Evolutionary conservation across 441 rosid species (phyloP).

Genomic region (Corymbia citriodora): DNA sequence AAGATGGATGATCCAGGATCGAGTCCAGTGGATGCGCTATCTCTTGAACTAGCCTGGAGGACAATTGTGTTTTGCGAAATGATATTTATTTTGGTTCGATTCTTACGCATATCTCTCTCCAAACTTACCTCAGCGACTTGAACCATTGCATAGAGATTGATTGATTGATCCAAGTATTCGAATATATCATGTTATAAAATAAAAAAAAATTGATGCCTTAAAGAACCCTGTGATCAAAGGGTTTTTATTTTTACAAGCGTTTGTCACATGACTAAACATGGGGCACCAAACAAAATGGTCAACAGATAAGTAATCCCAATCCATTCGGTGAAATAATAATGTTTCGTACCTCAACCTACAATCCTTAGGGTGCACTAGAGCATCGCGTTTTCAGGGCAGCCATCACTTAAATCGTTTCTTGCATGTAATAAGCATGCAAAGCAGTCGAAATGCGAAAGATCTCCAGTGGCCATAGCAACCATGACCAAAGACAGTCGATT

Average conservation of each 20-base stretch:
- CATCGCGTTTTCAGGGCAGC: neutral
- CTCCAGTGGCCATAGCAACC: neutral
- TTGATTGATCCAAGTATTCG: accelerated
- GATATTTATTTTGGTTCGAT: too few species aligned
- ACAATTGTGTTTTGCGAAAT: too few species aligned
- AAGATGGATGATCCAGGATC: too few species aligned
- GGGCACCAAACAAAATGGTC: neutral
- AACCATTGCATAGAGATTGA: neutral
- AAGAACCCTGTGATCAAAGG: neutral
- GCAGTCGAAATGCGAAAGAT: neutral
- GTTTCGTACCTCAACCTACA: neutral
- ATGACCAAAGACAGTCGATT: neutral
- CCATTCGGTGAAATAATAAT: neutral
- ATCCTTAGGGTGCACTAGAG: neutral
- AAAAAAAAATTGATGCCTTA: neutral
- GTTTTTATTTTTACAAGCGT: neutral
- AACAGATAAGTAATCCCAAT: neutral
- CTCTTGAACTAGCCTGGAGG: too few species aligned
- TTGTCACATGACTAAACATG: accelerated
- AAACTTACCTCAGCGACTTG: too few species aligned
- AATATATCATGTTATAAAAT: neutral
- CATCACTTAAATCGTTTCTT: neutral
- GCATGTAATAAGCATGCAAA: neutral
- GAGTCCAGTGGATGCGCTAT: too few species aligned
- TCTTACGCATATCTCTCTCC: too few species aligned